Evolutionary conservation across 2,329 filamentous ascomycete genomes (phyloP).

Genomic region (Neurospora sp.): DNA sequence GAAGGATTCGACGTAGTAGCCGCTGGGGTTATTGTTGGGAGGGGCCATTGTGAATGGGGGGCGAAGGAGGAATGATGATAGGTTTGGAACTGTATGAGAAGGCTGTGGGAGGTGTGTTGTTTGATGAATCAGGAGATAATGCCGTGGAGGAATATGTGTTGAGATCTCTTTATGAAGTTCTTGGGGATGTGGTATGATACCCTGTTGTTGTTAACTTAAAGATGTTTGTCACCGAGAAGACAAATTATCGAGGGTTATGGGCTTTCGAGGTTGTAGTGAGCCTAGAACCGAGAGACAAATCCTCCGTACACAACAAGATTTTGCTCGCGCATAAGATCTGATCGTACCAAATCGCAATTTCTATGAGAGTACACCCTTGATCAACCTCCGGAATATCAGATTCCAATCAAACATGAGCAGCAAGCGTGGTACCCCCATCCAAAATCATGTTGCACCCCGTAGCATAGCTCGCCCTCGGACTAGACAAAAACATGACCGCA

Average conservation of each 20-base stretch:
- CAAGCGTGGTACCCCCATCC: neutral
- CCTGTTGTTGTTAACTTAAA: neutral
- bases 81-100: neutral
- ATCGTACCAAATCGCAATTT: too few relatives aligned
- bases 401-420: neutral
- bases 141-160: neutral
- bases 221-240: too few relatives aligned
- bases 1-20: neutral
- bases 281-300: too few relatives aligned
- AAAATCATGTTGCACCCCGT: neutral
- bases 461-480: neutral
- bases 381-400: neutral
- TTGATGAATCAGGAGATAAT: neutral
- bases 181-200: neutral
- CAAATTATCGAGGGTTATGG: too few relatives aligned
- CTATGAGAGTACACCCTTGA: neutral
- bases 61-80: neutral
- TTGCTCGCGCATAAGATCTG: too few relatives aligned
- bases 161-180: neutral
- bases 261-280: too few relatives aligned
- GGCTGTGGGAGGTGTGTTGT: neutral
- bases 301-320: too few relatives aligned
- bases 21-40: neutral
- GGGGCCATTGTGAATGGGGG: neutral
- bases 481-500: neutral